Evolutionary conservation across 306 rosid genomes (phyloP), one percentile per base, ranked within the genome.

Genomic region (Vigna angularis): DNA sequence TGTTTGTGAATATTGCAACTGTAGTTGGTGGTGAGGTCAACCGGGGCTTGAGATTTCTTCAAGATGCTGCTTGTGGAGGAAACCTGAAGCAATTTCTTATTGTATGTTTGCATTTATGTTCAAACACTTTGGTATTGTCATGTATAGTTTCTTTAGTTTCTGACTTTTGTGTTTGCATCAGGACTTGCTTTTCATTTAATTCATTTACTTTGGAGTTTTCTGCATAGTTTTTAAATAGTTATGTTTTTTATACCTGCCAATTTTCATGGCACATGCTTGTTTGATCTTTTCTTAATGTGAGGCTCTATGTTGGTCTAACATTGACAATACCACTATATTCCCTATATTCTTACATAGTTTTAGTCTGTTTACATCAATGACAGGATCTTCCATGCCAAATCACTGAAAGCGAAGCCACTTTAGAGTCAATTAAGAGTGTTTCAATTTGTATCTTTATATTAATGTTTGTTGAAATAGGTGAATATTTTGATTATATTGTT

Each of bases 41-140:
- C 85, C 83, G 34, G 52, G 88, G 81, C 22, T 78, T 94, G 70
- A 78, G 68, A 36, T 74, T 63, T 73, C 89, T 94, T 83, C 98
- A 94, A 82, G 93, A 94, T 89, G 76, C 89, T 81, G 75, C 98
- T 26, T 84, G 90, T 85, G 91, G 83, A 74, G 92, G 96, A 81
- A 88, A 92, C 80, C 57, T 92, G 87, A 92, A 94, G 88, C 90
- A 87, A 58, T 79, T 94, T 59, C 76, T 92, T 66, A 45, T 80
- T 83, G 98, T 94, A 88, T 12, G 88, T 77, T 85, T 38, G 42
- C 62, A 45, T 22, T 73, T 42, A 28, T 38, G 15, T 18, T 66
- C 7, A 16, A 61, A 38, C 62, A 55, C 70, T 59, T 44, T 40
- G 16, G n/a, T 47, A n/a, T 17, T 73, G 7, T 48, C 50, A 53